Evolutionary conservation across 495 filamentous ascomycete genomes (phyloP), one percentile per base, ranked within the genome.

Genomic region (Xylaria bambusicola): DNA sequence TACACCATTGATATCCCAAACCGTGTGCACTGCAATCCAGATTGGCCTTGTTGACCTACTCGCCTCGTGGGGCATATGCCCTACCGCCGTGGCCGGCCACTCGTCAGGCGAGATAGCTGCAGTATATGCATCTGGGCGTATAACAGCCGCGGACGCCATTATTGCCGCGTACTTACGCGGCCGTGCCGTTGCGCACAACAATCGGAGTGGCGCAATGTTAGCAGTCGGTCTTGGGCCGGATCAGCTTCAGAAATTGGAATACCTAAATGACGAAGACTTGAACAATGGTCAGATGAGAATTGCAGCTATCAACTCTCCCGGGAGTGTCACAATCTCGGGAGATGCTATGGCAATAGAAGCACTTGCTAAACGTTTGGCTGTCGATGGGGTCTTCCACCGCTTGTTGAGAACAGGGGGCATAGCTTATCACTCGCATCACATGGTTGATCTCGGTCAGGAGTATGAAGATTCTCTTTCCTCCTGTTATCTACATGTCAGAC

Each of bases 61-160:
- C 7, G 46, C 56, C 0, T 71, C 66, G 7, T 86, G 83, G 74
- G 76, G 76, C 31, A 70, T 88, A 18, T 52, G 33, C 2, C 80
- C 83, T 0, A 54, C 61, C 6, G 71, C 74, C 26, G 81, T 84
- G 0, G 73, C 84, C 0, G 86, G 86, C 3, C 85, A 88, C 61
- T 87, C 85, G 0, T 83, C 79, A 58, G 85, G 85, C 2, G 85
- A 88, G 60, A 87, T 88, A 56, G 78, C 73, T 23, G 82, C 81
- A 6, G 80, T 80, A 0, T 82, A 79, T 52, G 69, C 74, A 3
- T 69, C 74, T 2, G 79, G 79, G 2, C 65, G 72, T 18, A 38
- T 84, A 10, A 71, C 60, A 0, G 2, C 21, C 6, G 2, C 74
- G 9, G 71, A 75, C 1, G 78, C 76, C 23, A 85, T 86, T 75